Conservation (phyloP, 2,329 filamentous ascomycete genomes). For the Dactylellina parvicollis region DNA sequence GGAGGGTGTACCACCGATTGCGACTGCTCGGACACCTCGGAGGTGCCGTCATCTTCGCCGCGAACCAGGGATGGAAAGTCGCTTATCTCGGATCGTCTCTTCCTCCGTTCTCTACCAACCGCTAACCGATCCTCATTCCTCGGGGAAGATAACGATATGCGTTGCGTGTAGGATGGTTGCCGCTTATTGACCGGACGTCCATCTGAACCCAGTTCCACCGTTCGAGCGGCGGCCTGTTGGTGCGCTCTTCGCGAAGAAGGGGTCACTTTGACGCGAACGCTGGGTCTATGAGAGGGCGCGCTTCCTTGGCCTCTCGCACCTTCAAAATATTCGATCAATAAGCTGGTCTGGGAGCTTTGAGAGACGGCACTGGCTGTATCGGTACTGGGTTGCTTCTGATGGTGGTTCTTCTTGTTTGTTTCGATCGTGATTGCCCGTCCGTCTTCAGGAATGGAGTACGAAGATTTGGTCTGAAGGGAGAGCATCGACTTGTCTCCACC, state of each 20-base stretch:
- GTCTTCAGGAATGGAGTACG: conserved; percentile 84
- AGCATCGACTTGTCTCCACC: conserved; percentile 60
- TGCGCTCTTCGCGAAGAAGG: conserved; percentile 70
- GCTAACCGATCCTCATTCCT: conserved; percentile 56
- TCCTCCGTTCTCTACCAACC: conserved; percentile 68
- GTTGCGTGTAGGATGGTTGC: conserved; percentile 56
- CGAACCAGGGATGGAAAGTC: conserved; percentile 58
- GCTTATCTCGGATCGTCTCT: conserved; percentile 61
- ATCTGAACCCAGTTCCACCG: conserved; percentile 55
- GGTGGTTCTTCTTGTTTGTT: conserved; percentile 76
- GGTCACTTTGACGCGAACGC: conserved; percentile 81
- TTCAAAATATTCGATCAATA: conserved; percentile 96
- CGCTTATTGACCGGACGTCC: conserved; percentile 49
- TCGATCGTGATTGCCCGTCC: conserved; percentile 91
- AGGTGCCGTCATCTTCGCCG: conserved; percentile 69
- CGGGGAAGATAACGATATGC: conserved; percentile 57
- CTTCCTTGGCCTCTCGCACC: conserved; percentile 72
- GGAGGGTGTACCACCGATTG: conserved; percentile 44
- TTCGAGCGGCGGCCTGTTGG: conserved; percentile 54
- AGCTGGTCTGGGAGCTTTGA: conserved; percentile 81
- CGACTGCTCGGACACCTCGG: conserved; percentile 51
- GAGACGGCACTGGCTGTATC: conserved; percentile 65
- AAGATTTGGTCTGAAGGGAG: conserved; percentile 75
- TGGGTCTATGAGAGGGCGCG: conserved; percentile 76
- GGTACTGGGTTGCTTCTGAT: conserved; percentile 66